These are phyloP conservation scores for Hapsidospora chrysogenum DNA, from an alignment of 495 filamentous ascomycete genomes.

Conservation along the genomic window DNA sequence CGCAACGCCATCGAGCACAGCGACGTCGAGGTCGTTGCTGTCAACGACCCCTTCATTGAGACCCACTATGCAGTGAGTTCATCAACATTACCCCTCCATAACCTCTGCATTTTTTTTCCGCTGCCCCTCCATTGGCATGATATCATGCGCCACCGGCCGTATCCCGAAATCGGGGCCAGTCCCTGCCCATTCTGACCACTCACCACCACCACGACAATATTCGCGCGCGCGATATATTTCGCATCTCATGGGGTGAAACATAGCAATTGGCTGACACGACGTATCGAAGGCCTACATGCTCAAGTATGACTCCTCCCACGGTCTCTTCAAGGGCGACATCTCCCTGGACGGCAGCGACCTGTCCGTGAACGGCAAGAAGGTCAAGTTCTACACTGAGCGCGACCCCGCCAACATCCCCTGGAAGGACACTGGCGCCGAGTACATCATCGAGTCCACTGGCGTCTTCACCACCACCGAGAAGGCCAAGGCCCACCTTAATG, in stretches of 20 bases:
- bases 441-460: constrained; percentile 97
- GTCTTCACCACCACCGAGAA: constrained; percentile 98
- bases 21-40: constrained; percentile 79
- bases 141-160: too few relatives aligned
- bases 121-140: neutral
- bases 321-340: constrained; percentile 86
- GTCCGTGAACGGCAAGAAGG: constrained; percentile 82
- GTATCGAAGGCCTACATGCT: constrained; percentile 85
- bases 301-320: constrained; percentile 96
- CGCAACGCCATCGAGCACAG: constrained; percentile 61
- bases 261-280: constrained; percentile 4
- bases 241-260: too few relatives aligned
- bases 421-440: constrained; percentile 73
- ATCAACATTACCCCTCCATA: neutral
- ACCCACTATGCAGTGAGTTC: constrained; percentile 83
- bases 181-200: too few relatives aligned
- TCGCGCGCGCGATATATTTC: too few relatives aligned
- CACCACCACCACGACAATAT: too few relatives aligned
- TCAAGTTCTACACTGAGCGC: constrained; percentile 90
- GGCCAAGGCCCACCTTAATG: constrained; percentile 90
- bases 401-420: constrained; percentile 89
- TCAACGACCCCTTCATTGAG: constrained; percentile 99
- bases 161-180: too few relatives aligned
- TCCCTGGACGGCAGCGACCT: constrained; percentile 59
- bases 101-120: neutral